These are phyloP conservation scores for Wickerhamomyces sydowiorum DNA, from an alignment of 805 yeast genomes.

Conservation along the genomic window DNA sequence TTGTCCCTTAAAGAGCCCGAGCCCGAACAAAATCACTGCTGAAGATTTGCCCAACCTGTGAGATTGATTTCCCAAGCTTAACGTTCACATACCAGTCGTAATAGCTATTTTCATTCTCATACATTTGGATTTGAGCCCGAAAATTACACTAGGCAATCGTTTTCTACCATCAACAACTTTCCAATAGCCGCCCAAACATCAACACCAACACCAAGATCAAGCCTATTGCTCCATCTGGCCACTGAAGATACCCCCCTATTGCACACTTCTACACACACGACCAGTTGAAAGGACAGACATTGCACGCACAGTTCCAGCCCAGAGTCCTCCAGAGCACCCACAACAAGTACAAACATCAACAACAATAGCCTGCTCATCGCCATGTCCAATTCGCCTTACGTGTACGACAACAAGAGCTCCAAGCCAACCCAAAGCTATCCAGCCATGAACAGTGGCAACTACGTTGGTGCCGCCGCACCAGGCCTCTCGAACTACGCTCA, in stretches of 20 bases:
- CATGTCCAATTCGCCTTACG: conserved; percentile 14
- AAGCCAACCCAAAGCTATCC: conserved; percentile 1
- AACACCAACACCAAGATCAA: no score
- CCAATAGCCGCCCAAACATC: neutral
- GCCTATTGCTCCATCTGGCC: no score
- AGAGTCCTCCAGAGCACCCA: no score
- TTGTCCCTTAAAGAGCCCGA: neutral
- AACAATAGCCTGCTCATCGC: neutral
- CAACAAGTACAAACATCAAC: neutral
- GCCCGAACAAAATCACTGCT: neutral
- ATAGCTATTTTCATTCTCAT: neutral
- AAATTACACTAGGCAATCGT: no score
- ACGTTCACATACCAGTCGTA: neutral
- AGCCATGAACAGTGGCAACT: neutral
- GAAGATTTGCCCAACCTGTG: neutral
- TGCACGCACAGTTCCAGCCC: no score
- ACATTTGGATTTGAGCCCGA: neutral
- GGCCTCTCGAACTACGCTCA: neutral
- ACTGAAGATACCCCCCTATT: no score
- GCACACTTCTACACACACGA: no score
- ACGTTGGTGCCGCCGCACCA: neutral
- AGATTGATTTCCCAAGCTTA: neutral
- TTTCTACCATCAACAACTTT: no score
- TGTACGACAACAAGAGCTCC: conserved; percentile 5
- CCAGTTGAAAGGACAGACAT: no score